Evolutionary conservation across 768 basidiomycete species (phyloP), one percentile per base, ranked within the genome.

Genomic region (Calocybe indica): DNA sequence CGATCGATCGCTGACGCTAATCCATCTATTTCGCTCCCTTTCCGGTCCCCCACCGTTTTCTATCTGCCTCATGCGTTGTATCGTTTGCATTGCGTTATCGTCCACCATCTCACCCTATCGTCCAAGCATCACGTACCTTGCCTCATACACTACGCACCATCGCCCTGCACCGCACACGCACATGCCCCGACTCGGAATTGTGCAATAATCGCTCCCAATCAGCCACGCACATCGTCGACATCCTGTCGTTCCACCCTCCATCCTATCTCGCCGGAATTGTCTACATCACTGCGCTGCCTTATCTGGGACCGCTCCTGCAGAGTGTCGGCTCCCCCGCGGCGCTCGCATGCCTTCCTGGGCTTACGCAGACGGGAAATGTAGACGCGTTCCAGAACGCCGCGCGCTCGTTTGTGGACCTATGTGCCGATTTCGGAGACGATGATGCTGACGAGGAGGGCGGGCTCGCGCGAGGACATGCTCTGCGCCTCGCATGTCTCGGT

Each of bases 141-240:
- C 22, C 1, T 4, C 22, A 22, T 22, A 4, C 22, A 22, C 22
- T n/a, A n/a, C n/a, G n/a, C n/a, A n/a, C n/a, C n/a, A n/a, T n/a
- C n/a, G 22, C 22, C 22, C 22, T 22, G 22, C 22, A 22, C 4
- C 22, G 4, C 22, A 4, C 22, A 22, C 22, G 22, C 22, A 22
- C 22, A 22, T 22, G 22, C 22, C 22, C 22, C 22, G 22, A 22
- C 22, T 22, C 22, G 22, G 22, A 22, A 22, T 22, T 22, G 22
- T 4, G 22, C 22, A 22, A 22, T 22, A 22, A 22, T 22, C 22
- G 22, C 1, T 22, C 22, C 22, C 22, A 22, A 22, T 22, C 22
- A 55, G 63, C 50, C 14, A 62, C 60, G 1, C 51, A 52, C 40
- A 59, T 63, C 46, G 53, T 60, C n/a, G 62, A 64, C 32, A 52